These are phyloP conservation scores for Rhodotorula sp. DNA, from an alignment of 1,284 basidiomycete genomes.

Conservation along the genomic window DNA sequence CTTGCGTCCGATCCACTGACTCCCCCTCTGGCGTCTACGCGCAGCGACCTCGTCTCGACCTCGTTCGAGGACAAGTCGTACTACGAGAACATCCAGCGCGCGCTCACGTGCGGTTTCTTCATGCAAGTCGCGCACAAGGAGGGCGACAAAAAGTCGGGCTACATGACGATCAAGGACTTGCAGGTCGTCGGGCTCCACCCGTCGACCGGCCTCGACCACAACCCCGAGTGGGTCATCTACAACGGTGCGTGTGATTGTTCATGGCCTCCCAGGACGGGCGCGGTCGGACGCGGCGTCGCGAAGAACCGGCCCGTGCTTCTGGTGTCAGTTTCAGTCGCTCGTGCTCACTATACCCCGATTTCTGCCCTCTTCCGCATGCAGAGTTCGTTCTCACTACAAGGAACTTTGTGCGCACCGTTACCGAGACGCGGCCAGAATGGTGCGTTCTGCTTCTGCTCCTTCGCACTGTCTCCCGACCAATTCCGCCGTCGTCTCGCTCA, in stretches of 20 bases:
- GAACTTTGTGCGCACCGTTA: constrained; percentile 85
- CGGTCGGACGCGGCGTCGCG: not conserved
- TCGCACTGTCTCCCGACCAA: not conserved
- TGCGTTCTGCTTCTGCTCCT: constrained; percentile 50
- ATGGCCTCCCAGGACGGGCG: not conserved
- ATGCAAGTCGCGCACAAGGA: constrained; percentile 98
- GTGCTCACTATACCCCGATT: not conserved
- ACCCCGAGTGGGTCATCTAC: constrained; percentile 96
- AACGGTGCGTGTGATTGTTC: constrained; percentile 59
- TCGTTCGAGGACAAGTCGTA: constrained; percentile 66
- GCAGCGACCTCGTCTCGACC: constrained; percentile 68
- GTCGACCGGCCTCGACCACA: constrained; percentile 86
- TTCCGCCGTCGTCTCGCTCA: not conserved
- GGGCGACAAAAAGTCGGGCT: constrained; percentile 69
- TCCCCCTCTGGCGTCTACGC: constrained; percentile 50
- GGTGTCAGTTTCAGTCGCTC: no score
- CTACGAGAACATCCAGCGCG: constrained; percentile 76
- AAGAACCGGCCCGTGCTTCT: no score
- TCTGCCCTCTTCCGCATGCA: not conserved
- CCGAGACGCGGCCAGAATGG: constrained; percentile 88
- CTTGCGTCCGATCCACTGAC: not conserved
- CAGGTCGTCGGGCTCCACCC: constrained; percentile 63
- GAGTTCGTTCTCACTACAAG: constrained; percentile 89
- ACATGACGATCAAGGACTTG: constrained; percentile 38
- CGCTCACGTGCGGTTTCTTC: constrained; percentile 91